Conservation (phyloP, 805 yeast species). For the Komagataella pastoris region DNA sequence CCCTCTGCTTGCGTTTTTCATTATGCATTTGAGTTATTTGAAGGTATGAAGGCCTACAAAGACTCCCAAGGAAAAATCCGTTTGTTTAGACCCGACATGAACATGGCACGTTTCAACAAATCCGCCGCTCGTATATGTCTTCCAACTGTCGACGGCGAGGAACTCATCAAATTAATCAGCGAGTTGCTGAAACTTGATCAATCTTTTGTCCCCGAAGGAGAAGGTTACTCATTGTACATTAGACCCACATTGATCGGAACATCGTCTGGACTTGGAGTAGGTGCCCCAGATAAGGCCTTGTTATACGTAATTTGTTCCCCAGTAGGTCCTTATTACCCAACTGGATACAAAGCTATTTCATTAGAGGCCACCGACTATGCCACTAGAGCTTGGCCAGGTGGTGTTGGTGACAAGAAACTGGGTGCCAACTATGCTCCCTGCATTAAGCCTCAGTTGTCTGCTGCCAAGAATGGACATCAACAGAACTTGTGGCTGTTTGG, state of each 20-base stretch:
- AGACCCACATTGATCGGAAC: slow-evolving; percentile 97
- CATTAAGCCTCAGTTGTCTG: slow-evolving; percentile 79
- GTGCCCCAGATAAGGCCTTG: slow-evolving; percentile 68
- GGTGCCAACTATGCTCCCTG: slow-evolving; percentile 99
- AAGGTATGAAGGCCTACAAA: slow-evolving; percentile 88
- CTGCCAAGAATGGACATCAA: slow-evolving; percentile 84
- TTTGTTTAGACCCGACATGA: slow-evolving; percentile 83
- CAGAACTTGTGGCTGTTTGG: slow-evolving; percentile 97
- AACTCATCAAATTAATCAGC: slow-evolving; percentile 62
- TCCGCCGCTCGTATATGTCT: slow-evolving; percentile 83
- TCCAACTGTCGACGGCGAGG: slow-evolving; percentile 75
- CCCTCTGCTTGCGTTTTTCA: slow-evolving; percentile 90
- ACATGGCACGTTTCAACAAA: slow-evolving; percentile 82
- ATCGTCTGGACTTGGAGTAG: slow-evolving; percentile 76
- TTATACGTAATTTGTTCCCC: slow-evolving; percentile 86
- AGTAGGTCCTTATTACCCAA: slow-evolving; percentile 90
- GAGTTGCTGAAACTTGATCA: slow-evolving; percentile 65
- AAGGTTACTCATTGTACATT: slow-evolving; percentile 83
- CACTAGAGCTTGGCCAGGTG: slow-evolving; percentile 99
- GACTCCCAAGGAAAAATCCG: slow-evolving; percentile 54
- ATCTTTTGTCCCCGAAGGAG: slow-evolving; percentile 68
- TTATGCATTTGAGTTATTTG: slow-evolving; percentile 90
- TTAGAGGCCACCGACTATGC: slow-evolving; percentile 94
- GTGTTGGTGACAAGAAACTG: slow-evolving; percentile 89
- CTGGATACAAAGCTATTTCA: slow-evolving; percentile 91